phyloP scores from a whole-genome alignment of 2,329 filamentous ascomycete species.

The Clonostachys rosea region DNA sequence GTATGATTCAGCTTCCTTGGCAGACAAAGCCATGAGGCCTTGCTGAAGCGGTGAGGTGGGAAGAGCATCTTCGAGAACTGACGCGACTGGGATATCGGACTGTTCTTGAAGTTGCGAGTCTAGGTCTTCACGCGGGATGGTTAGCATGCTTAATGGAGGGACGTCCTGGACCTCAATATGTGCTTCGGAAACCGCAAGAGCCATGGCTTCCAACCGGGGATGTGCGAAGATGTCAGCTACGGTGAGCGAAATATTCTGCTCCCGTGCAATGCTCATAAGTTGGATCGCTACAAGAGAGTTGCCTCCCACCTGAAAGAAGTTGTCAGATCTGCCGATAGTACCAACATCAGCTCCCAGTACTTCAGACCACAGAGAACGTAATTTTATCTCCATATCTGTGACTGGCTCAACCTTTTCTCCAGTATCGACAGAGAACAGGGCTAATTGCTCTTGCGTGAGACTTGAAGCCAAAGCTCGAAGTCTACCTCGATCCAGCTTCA shows the following conservation, averaged over 20 bases:
- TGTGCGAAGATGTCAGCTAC: conserved; percentile 1
- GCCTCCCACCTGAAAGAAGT: conserved; percentile 7
- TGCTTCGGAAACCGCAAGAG: background rate
- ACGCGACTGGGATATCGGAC: conserved; percentile 2
- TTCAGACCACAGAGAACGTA: conserved; percentile 1
- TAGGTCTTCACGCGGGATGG: background rate
- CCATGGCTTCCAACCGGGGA: background rate
- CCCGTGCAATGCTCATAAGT: conserved; percentile 2
- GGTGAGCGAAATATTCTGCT: background rate
- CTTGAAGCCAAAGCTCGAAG: background rate
- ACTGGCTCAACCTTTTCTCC: background rate
- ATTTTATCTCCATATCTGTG: conserved; percentile 3
- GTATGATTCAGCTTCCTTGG: conserved; percentile 18
- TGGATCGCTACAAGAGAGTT: conserved; percentile 7
- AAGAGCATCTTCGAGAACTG: conserved; percentile 38
- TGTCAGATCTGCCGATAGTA: conserved; percentile 3
- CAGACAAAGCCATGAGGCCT: conserved; percentile 40
- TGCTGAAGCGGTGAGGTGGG: conserved; percentile 44
- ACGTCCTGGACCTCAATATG: background rate
- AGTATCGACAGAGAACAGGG: background rate
- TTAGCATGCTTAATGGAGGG: background rate
- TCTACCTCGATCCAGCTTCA: conserved; percentile 3
- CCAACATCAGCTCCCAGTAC: background rate
- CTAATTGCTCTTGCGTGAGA: conserved; percentile 1
- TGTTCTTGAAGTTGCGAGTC: background rate